Evolutionary conservation across 2,329 filamentous ascomycete genomes (phyloP).

Genomic region (Penicillium sp.): DNA sequence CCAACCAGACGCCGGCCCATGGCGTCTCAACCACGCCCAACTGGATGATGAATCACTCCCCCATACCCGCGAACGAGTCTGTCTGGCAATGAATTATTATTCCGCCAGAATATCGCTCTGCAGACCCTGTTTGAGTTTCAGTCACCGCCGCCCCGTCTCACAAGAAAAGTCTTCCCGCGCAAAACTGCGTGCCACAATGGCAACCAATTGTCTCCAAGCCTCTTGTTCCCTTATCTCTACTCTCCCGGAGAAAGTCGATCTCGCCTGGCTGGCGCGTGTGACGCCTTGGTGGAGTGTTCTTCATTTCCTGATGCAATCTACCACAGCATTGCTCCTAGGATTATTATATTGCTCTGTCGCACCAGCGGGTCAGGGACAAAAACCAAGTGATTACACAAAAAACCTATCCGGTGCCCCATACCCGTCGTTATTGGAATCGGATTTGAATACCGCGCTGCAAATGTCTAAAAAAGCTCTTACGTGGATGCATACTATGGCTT

Average conservation of each 20-base stretch:
- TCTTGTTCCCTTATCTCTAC: constrained; percentile 38
- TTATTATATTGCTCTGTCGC: constrained; percentile 24
- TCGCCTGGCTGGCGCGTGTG: constrained; percentile 33
- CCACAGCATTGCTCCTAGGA: constrained; percentile 42
- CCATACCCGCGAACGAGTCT: constrained; percentile 31
- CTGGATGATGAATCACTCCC: constrained; percentile 12
- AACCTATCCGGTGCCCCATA: constrained; percentile 20
- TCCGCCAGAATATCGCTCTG: constrained; percentile 41
- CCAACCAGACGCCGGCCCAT: constrained; percentile 18
- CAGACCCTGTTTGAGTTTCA: constrained; percentile 38
- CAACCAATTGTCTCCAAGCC: constrained; percentile 39
- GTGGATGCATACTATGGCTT: constrained; percentile 39
- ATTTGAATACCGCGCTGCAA: constrained; percentile 23
- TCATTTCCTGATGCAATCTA: constrained; percentile 46
- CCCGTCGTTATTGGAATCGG: constrained; percentile 21
- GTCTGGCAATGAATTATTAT: constrained; percentile 44
- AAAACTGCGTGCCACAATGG: constrained; percentile 24
- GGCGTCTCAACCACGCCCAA: constrained; percentile 22
- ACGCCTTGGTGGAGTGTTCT: constrained; percentile 47
- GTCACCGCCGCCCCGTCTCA: background rate
- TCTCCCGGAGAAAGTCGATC: constrained; percentile 38
- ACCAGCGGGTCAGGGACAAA: background rate
- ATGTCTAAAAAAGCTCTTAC: constrained; percentile 37
- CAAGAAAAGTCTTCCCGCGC: background rate
- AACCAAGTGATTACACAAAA: background rate